Percentiles rank a stretch among this genome's conserved stretches.
These are phyloP conservation scores for Debaryomyces maramus DNA, from an alignment of 805 yeast genomes.

Conservation along the genomic window DNA sequence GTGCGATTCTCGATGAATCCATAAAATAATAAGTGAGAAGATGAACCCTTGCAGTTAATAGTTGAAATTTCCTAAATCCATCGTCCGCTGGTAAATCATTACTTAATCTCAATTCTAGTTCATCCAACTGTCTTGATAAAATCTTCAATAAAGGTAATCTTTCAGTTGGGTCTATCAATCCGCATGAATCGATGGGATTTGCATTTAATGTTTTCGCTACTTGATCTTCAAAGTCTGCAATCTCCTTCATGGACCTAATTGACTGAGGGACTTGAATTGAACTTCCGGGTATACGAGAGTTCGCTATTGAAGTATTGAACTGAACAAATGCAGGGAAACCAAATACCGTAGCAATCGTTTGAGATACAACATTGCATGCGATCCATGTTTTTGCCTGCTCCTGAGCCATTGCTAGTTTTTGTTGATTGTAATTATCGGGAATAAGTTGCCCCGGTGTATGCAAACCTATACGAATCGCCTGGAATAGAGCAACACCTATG, in stretches of 20 bases:
- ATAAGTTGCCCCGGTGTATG: conserved; percentile 53
- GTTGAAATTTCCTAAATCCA: conserved; percentile 65
- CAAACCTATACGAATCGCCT: conserved; percentile 88
- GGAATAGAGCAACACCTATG: conserved; percentile 88
- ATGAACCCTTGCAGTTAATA: conserved; percentile 78
- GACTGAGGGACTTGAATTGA: conserved; percentile 49
- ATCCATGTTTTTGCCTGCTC: conserved; percentile 93
- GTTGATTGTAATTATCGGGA: conserved; percentile 35
- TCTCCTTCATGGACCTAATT: conserved; percentile 76
- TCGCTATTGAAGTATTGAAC: conserved; percentile 69
- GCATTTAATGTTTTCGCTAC: conserved; percentile 74
- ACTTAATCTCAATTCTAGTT: conserved; percentile 59
- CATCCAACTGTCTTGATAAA: conserved; percentile 70
- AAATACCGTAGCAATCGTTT: conserved; percentile 84
- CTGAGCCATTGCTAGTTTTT: conserved; percentile 48
- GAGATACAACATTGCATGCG: conserved; percentile 88
- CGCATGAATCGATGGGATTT: conserved; percentile 64
- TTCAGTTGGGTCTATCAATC: conserved; percentile 66
- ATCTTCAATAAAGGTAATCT: conserved; percentile 73
- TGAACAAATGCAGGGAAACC: conserved; percentile 94
- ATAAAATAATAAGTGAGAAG: conserved; percentile 78
- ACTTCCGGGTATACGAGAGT: conserved; percentile 51
- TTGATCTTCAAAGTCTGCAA: conserved; percentile 85
- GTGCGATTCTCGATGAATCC: conserved; percentile 53
- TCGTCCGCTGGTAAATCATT: conserved; percentile 49